Conservation (phyloP, 164 flowering plant species). For the Vitis amurensis region DNA sequence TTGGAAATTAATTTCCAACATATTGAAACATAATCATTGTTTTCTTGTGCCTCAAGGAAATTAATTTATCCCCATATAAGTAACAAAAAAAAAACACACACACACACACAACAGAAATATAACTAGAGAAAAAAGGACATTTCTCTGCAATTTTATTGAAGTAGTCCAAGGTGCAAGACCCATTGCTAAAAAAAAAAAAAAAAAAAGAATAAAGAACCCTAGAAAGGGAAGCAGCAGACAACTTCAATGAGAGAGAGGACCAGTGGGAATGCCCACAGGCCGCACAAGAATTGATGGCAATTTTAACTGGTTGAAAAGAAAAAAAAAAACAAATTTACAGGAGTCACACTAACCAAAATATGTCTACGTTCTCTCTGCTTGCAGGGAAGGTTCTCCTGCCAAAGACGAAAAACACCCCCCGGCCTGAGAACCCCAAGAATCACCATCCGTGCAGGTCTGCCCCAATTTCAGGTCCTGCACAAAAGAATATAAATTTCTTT, state of each 20-base stretch:
- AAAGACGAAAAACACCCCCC: conserved; percentile 40
- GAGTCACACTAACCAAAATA: conserved; percentile 12
- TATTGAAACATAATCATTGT: too few species aligned
- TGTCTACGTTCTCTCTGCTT: conserved; percentile 17
- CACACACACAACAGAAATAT: background rate
- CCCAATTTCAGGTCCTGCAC: conserved; percentile 58
- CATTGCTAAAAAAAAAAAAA: conserved; percentile 38
- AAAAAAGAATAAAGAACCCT: conserved; percentile 45
- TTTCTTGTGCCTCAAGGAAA: too few species aligned
- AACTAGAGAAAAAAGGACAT: conserved; percentile 9
- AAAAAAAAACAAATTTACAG: conserved; percentile 35
- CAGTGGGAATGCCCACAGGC: conserved; percentile 28
- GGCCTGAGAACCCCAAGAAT: conserved; percentile 54
- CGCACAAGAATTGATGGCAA: conserved; percentile 34
- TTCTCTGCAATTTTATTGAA: conserved; percentile 35
- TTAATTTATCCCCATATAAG: too few species aligned
- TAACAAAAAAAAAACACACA: background rate
- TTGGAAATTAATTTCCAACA: too few species aligned
- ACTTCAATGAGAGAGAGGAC: conserved; percentile 9
- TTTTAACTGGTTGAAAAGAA: background rate
- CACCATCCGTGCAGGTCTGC: conserved; percentile 31
- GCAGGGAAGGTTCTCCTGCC: conserved; percentile 50
- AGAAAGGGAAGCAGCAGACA: conserved; percentile 38
- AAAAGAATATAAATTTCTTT: conserved; percentile 40
- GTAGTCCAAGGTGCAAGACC: conserved; percentile 29